These are phyloP conservation scores for Talaromyces sp. DNA, from an alignment of 2,329 filamentous ascomycete genomes.

Conservation along the genomic window DNA sequence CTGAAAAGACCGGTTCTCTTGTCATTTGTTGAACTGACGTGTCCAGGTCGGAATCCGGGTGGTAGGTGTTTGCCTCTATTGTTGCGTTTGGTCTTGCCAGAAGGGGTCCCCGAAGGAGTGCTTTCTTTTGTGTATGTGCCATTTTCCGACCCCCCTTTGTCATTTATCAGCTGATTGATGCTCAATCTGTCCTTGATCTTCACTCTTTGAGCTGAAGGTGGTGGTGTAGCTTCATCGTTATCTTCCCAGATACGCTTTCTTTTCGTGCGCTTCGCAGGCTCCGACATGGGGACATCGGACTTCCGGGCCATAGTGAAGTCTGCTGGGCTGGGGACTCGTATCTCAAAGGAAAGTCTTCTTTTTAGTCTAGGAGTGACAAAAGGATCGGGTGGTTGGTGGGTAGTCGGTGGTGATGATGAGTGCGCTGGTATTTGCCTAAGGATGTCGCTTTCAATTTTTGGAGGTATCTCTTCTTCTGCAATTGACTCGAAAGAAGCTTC, in stretches of 20 bases:
- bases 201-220: slow-evolving; percentile 1
- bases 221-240: not conserved
- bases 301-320: not conserved
- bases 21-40: slow-evolving; percentile 18
- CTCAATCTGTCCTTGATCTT: slow-evolving; percentile 2
- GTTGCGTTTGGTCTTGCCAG: not conserved
- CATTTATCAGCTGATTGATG: not conserved
- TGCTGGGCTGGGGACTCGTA: slow-evolving; percentile 5
- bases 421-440: not conserved
- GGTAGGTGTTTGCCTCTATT: not conserved
- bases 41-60: slow-evolving; percentile 8
- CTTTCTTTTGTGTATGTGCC: not conserved
- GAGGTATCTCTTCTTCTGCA: not conserved
- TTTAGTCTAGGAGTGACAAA: slow-evolving; percentile 7
- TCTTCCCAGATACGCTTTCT: slow-evolving; percentile 26
- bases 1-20: slow-evolving; percentile 31
- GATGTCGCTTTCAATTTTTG: not conserved
- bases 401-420: not conserved
- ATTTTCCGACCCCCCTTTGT: not conserved
- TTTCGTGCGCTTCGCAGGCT: slow-evolving; percentile 23
- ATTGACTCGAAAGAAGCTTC: not conserved
- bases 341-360: slow-evolving; percentile 6
- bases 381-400: not conserved
- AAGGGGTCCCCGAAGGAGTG: not conserved
- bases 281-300: slow-evolving; percentile 7